Evolutionary conservation across 768 basidiomycete species (phyloP).

Genomic region (Suillus lakei): DNA sequence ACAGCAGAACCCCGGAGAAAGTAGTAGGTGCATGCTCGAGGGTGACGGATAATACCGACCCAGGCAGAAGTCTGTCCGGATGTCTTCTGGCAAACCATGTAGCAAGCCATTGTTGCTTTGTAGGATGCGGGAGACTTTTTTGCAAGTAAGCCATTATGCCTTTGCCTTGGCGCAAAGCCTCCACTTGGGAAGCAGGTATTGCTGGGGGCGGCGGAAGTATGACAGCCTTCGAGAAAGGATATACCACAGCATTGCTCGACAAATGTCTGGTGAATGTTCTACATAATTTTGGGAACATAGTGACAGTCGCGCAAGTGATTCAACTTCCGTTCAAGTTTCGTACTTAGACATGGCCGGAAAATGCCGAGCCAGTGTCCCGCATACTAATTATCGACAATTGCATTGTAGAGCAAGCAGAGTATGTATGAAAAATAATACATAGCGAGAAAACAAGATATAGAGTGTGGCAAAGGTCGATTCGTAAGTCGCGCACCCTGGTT

Average conservation of each 20-base stretch:
- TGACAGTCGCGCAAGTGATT: background rate
- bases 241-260: constrained; percentile 36
- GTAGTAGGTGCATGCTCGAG: constrained; percentile 77
- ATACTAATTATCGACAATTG: constrained; percentile 33
- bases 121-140: constrained; percentile 64
- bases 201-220: constrained; percentile 55
- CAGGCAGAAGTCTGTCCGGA: constrained; percentile 71
- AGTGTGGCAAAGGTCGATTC: constrained; percentile 10
- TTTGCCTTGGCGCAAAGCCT: constrained; percentile 64
- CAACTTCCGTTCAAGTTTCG: background rate
- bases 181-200: constrained; percentile 40
- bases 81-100: constrained; percentile 76
- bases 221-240: constrained; percentile 78
- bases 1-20: constrained; percentile 90
- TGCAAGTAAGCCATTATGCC: constrained; percentile 79
- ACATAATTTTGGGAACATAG: constrained; percentile 19
- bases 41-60: constrained; percentile 84
- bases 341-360: background rate
- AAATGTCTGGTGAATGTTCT: constrained; percentile 24
- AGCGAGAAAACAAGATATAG: constrained; percentile 13
- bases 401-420: constrained; percentile 25
- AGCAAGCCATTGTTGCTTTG: constrained; percentile 70
- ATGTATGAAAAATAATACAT: constrained; percentile 18
- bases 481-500: constrained; percentile 13
- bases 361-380: constrained; percentile 16